A percentile compares a stretch with the other conserved stretches of the same genome.
phyloP scores from a whole-genome alignment of 129 eudicot genomes.

The Chrysanthemum seticuspe region DNA sequence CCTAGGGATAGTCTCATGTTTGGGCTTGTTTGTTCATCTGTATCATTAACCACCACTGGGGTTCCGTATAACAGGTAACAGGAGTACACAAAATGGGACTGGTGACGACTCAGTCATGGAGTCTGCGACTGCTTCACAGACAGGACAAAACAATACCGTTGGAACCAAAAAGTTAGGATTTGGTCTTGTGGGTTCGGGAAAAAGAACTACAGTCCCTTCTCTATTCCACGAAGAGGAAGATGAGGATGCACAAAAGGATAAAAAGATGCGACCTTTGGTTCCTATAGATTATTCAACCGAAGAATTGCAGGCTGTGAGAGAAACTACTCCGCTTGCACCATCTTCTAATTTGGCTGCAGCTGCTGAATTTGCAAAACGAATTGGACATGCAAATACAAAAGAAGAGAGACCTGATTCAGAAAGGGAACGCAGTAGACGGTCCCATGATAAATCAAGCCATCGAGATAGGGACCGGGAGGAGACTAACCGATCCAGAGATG shows the following conservation, averaged over 20 bases:
- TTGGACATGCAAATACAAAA: too few species aligned
- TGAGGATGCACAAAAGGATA: conserved; percentile 72
- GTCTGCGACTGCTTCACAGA: conserved; percentile 24
- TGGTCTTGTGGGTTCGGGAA: conserved; percentile 95
- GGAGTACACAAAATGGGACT: conserved; percentile 54
- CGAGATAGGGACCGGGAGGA: conserved; percentile 45
- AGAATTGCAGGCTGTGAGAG: too few species aligned
- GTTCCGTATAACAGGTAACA: conserved; percentile 12
- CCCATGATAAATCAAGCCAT: conserved; percentile 61
- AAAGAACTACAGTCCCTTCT: conserved; percentile 85
- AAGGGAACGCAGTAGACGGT: conserved; percentile 55
- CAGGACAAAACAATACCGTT: conserved; percentile 43
- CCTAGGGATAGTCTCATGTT: too few species aligned
- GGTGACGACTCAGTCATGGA: conserved; percentile 39
- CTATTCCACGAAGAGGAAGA: conserved; percentile 95
- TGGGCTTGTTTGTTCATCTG: too few species aligned
- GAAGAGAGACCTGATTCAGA: too few species aligned
- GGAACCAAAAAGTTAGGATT: conserved; percentile 75
- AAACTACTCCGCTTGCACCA: too few species aligned
- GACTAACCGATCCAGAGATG: conserved; percentile 45
- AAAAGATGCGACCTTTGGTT: too few species aligned
- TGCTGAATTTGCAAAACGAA: too few species aligned
- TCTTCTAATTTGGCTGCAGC: too few species aligned
- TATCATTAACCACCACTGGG: too few species aligned
- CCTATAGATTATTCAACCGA: too few species aligned